A percentile compares a stretch with the other conserved stretches of the same genome.
These are phyloP conservation scores for Microdochium nivale DNA, from an alignment of 2,329 filamentous ascomycete species.

Conservation along the genomic window DNA sequence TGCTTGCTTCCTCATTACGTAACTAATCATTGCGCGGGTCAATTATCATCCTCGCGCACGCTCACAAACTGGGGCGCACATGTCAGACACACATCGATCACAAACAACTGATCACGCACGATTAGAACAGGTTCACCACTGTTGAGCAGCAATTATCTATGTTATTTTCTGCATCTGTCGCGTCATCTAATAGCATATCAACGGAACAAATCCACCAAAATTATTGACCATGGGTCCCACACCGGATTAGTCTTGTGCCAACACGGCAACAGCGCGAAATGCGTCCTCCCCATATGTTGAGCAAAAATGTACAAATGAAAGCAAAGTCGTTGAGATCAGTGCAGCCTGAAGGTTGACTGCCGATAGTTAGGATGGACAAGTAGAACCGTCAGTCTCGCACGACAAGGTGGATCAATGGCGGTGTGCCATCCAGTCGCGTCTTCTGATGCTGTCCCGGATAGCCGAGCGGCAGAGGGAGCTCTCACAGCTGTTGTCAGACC, in stretches of 20 bases:
- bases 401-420: not conserved
- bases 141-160: not conserved
- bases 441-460: constrained; percentile 18
- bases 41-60: no score
- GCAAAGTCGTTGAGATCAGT: constrained; percentile 9
- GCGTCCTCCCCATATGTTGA: constrained; percentile 11
- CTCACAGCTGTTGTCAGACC: constrained; percentile 31
- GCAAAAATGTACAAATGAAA: constrained; percentile 9
- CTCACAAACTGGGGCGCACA: not conserved
- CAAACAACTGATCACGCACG: no score
- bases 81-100: no score
- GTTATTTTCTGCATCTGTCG: not conserved
- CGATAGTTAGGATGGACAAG: not conserved
- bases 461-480: constrained; percentile 26
- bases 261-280: constrained; percentile 7
- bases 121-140: not conserved
- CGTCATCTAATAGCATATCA: constrained; percentile 6
- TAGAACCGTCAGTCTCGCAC: not conserved
- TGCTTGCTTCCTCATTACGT: no score
- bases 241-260: constrained; percentile 12
- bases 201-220: constrained; percentile 12
- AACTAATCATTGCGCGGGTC: no score
- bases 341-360: not conserved
- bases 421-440: not conserved
- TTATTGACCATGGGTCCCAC: constrained; percentile 9